Evolutionary conservation across 2,329 filamentous ascomycete species (phyloP).

Genomic region (Eurotiales sp.): DNA sequence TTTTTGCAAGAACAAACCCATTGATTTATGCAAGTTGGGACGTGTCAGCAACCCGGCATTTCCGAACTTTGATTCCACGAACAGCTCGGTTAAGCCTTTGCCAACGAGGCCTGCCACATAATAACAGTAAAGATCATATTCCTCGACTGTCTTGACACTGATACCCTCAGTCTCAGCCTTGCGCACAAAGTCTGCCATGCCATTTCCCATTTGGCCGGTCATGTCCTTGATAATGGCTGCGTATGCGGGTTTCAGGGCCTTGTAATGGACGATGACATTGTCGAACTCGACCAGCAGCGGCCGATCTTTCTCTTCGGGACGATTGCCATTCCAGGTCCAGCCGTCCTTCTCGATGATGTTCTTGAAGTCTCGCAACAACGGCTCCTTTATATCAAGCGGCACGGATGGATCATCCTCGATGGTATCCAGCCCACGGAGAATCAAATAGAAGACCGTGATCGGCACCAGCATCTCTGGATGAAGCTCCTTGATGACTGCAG

Average conservation of each 20-base stretch:
- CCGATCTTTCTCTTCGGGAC: conserved; percentile 88
- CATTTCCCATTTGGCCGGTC: conserved; percentile 90
- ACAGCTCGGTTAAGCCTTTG: conserved; percentile 84
- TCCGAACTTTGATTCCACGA: conserved; percentile 80
- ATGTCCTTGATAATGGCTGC: conserved; percentile 87
- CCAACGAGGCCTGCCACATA: conserved; percentile 99
- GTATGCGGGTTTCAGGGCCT: conserved; percentile 81
- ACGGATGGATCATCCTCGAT: conserved; percentile 99
- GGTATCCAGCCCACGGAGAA: conserved; percentile 90
- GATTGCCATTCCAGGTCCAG: conserved; percentile 85
- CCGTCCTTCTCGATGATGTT: conserved; percentile 74
- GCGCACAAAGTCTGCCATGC: conserved; percentile 92
- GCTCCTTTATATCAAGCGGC: conserved; percentile 74
- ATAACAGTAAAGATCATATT: conserved; percentile 96
- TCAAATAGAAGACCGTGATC: conserved; percentile 86
- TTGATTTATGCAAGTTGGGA: conserved; percentile 80
- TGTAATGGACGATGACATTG: conserved; percentile 78
- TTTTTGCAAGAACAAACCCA: conserved; percentile 97
- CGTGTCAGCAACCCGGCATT: conserved; percentile 79
- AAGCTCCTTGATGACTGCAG: conserved; percentile 89
- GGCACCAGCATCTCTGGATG: conserved; percentile 91
- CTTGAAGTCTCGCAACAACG: conserved; percentile 78
- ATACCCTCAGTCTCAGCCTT: conserved; percentile 77
- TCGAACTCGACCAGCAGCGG: conserved; percentile 92
- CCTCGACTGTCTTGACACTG: conserved; percentile 75